A percentile compares a stretch with the other conserved stretches of the same genome.
phyloP scores from a whole-genome alignment of 129 eudicot species.

The Ambrosia trifida region DNA sequence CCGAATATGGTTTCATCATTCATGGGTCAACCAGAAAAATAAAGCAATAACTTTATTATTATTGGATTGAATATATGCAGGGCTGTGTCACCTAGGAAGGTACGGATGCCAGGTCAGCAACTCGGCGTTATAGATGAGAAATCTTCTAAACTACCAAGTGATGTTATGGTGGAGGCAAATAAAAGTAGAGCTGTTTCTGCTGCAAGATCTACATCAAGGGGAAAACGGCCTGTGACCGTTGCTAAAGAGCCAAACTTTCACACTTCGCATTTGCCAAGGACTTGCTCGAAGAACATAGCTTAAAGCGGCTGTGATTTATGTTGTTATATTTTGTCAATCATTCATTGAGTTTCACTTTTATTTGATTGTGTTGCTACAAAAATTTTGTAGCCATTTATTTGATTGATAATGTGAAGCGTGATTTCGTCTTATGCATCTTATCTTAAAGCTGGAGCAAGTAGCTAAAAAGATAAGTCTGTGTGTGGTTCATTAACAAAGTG shows the following conservation, averaged over 20 bases:
- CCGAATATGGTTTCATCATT: background rate
- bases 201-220: conserved; percentile 40
- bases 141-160: conserved; percentile 28
- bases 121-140: conserved; percentile 43
- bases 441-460: no score
- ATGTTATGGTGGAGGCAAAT: conserved; percentile 15
- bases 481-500: conserved; percentile 20
- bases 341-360: conserved; percentile 37
- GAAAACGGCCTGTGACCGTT: conserved; percentile 49
- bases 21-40: background rate
- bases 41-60: background rate
- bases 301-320: conserved; percentile 18
- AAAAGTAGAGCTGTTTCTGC: conserved; percentile 34
- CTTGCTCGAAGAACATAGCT: conserved; percentile 39
- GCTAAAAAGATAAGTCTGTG: no score
- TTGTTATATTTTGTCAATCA: conserved; percentile 40
- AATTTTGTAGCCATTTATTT: conserved; percentile 23
- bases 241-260: conserved; percentile 64
- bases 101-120: conserved; percentile 41
- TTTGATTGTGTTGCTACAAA: conserved; percentile 26
- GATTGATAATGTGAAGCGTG: background rate
- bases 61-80: conserved; percentile 3
- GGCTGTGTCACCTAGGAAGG: conserved; percentile 8
- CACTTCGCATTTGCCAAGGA: conserved; percentile 45
- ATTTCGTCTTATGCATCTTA: background rate